Conservation (phyloP, 2,329 filamentous ascomycete genomes). For the Huntiella abstrusa region DNA sequence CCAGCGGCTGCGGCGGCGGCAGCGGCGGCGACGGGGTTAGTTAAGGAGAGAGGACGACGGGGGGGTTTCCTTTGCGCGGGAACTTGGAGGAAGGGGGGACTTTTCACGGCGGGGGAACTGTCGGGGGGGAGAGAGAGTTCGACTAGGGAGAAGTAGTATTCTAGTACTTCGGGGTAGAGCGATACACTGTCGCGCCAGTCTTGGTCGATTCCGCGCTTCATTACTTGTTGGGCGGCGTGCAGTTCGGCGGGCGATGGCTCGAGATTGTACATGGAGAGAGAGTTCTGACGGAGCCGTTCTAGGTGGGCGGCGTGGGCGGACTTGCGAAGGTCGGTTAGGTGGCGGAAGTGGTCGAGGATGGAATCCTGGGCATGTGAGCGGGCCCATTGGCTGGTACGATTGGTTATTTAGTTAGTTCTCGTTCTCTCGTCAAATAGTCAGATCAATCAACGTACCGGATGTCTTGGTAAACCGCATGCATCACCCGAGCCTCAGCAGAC, state of each 20-base stretch:
- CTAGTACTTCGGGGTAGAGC: constrained; percentile 61
- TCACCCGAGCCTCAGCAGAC: constrained; percentile 44
- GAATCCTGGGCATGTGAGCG: constrained; percentile 47
- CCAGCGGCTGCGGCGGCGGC: too few relatives aligned
- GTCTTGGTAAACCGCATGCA: constrained; percentile 41
- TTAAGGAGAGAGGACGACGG: constrained; percentile 20
- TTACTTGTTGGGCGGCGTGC: constrained; percentile 40
- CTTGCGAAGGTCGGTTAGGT: constrained; percentile 42
- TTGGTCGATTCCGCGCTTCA: constrained; percentile 58
- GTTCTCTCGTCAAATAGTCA: too few relatives aligned
- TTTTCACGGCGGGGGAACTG: constrained; percentile 36
- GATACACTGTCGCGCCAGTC: constrained; percentile 62
- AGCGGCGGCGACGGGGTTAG: constrained; percentile 11
- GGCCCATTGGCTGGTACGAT: constrained; percentile 38
- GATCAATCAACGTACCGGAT: constrained; percentile 32
- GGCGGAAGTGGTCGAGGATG: constrained; percentile 45
- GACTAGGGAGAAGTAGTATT: constrained; percentile 60
- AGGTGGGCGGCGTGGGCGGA: constrained; percentile 34
- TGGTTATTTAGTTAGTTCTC: too few relatives aligned
- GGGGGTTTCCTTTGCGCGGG: constrained; percentile 28
- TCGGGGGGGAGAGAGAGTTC: constrained; percentile 46
- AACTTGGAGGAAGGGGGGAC: constrained; percentile 39
- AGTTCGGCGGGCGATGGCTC: constrained; percentile 44
- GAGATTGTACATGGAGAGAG: constrained; percentile 37
- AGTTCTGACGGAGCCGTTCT: constrained; percentile 34